phyloP scores from a whole-genome alignment of 225 moss, liverwort and hornwort genomes.

The Pleurozium schreberi region DNA sequence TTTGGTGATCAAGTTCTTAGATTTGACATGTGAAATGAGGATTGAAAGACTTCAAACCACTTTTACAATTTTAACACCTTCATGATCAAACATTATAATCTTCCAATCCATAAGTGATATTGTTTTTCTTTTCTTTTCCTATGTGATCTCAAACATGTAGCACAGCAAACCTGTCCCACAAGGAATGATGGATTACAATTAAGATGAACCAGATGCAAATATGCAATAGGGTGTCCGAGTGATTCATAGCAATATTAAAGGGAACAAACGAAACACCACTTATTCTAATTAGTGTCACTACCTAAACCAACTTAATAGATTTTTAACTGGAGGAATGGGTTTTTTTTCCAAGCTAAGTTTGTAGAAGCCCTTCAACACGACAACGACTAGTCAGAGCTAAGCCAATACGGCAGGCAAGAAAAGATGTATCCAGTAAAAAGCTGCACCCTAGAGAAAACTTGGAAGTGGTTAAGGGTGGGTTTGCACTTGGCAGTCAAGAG shows the following conservation, averaged over 20 bases:
- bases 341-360: not conserved
- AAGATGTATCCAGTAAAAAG: not conserved
- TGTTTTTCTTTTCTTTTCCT: no score
- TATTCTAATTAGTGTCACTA: not conserved
- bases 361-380: no score
- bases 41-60: no score
- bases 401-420: not conserved
- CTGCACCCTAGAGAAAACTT: not conserved
- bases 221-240: not conserved
- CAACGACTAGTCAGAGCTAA: not conserved
- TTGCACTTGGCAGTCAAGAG: not conserved
- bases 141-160: no score
- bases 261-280: not conserved
- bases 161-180: constrained; percentile 32
- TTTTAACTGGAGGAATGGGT: not conserved
- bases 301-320: not conserved
- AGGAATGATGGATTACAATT: not conserved
- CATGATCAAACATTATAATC: no score
- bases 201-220: not conserved
- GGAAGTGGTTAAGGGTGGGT: not conserved
- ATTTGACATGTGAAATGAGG: no score
- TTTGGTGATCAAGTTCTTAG: no score
- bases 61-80: no score
- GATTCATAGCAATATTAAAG: not conserved
- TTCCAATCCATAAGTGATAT: no score